Evolutionary conservation across 352 stramenopile genomes (phyloP), one percentile per base, ranked within the genome.

Genomic region (Thraustochytrium sp.): DNA sequence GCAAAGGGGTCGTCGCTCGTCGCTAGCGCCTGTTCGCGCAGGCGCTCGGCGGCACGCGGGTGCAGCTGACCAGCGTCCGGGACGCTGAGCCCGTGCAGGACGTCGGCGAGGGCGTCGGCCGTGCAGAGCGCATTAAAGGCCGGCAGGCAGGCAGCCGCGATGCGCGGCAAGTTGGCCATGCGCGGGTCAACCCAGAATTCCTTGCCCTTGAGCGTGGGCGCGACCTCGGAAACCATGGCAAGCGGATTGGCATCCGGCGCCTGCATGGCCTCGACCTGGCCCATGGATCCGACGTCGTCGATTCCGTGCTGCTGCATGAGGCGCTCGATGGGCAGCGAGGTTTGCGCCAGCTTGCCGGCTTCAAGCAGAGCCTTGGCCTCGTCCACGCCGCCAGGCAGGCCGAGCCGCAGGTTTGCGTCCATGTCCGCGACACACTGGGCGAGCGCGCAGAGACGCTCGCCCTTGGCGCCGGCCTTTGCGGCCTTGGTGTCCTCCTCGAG

Each of bases 161-260:
- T 11, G 5, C 68, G 18, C 44, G 68, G 68, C 1, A 65, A 21
- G 38, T 80, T 80, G 37, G 36, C 13, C 16, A 80, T 80, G 29
- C 68, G 68, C 34, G 68, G 68, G 26, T 80, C 68, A 4, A 44
- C 29, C 68, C 68, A 80, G 49, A 65, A 80, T 3, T 80, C 68
- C 42, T 80, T 80, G 13, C 68, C 68, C 42, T 63, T 68, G 21
- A 80, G 53, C 18, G 44, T n/a, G 13, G 68, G 68, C 26, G 26
- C 44, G 9, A 51, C 38, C 34, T 80, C 68, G 18, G 42, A 48
- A 23, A 80, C n/a, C 48, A 80, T 80, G 46, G 34, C 23, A 29
- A 72, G 26, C 46, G 62, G 62, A 13, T 54, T 75, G 3, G 38
- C n/a, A 34, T 54, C 46, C 1, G 21, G 16, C 16, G 36, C 26